Evolutionary conservation across 108 stramenopile genomes (phyloP), one percentile per base, ranked within the genome.

Genomic region (Parietichytrium sp.): DNA sequence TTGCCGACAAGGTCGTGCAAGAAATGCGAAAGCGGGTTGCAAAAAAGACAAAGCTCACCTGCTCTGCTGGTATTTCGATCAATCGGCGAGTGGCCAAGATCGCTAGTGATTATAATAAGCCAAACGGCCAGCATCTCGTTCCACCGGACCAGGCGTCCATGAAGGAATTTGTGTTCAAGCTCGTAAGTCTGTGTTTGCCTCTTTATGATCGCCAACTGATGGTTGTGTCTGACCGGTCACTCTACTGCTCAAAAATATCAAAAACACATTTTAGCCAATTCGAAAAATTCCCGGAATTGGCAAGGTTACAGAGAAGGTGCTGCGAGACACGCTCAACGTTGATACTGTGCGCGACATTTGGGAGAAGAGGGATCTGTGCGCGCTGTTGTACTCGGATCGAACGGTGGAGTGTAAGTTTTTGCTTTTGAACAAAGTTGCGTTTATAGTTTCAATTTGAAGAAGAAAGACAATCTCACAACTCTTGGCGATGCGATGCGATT

Each of bases 41-140:
- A 18, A 61, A 83, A 25, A 84, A 49, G 7, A 97, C 96, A 0
- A 91, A 87, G 29, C 89, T 98, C 25, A 97, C 96, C 2, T 95
- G 94, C 84, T 93, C 92, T 42, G 97, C 96, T 7, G 98, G 98
- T 18, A 81, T 97, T 29, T 94, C 93, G 18, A 90, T 93, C 18
- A 97, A 94, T 54, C 87, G 89, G 55, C 83, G 93, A 33, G 83
- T 99, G 25, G 96, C 97, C 23, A 99, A 99, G 86, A 95, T 96
- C 77, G 93, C 91, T 20, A 92, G 86, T 51, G 96, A 99, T 84
- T 26, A 80, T 48, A 93, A 95, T 88, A 99, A 99, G 85, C 98
- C 98, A 3, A 90, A 99, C 83, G 97, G 98, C 0, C 98, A 99
- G 82, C 84, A 86, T 72, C 80, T 93, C 31, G 89, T 99, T n/a